Conservation (phyloP, 1,284 basidiomycete genomes). For the Trichosporon coremiiforme region DNA sequence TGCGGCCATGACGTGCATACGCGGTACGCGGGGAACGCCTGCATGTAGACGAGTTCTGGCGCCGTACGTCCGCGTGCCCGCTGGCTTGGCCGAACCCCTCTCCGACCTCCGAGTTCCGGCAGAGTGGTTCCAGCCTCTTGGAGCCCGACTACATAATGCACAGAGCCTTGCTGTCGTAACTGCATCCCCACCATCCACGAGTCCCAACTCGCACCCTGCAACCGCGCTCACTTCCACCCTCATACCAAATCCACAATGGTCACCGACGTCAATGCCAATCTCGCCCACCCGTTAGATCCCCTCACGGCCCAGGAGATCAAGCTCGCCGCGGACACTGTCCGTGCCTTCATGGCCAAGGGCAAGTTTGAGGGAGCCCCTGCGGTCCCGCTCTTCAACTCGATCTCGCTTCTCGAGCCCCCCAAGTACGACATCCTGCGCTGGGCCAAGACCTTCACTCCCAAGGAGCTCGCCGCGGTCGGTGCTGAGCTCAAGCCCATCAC, state of each 20-base stretch:
- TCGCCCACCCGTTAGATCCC: slow-evolving; percentile 58
- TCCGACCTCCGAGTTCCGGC: slow-evolving; percentile 11
- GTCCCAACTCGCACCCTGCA: slow-evolving; percentile 9
- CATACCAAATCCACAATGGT: slow-evolving; percentile 19
- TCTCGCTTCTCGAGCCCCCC: slow-evolving; percentile 52
- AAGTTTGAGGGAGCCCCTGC: slow-evolving; percentile 33
- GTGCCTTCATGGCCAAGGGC: slow-evolving; percentile 39
- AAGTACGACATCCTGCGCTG: slow-evolving; percentile 51
- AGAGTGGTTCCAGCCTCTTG: background rate
- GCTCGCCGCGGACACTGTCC: slow-evolving; percentile 45
- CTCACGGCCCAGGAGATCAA: slow-evolving; percentile 53
- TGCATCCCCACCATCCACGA: slow-evolving; percentile 6
- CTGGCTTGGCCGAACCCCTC: background rate
- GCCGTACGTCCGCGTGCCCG: background rate
- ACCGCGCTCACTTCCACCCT: background rate
- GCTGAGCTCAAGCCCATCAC: slow-evolving; percentile 31
- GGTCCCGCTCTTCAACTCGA: slow-evolving; percentile 49
- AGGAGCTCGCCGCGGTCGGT: slow-evolving; percentile 40
- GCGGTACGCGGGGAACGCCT: background rate
- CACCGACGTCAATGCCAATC: slow-evolving; percentile 21
- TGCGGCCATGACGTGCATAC: background rate
- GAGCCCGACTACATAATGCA: slow-evolving; percentile 20
- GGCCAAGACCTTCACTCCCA: slow-evolving; percentile 45
- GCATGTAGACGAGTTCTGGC: background rate
- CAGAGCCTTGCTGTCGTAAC: background rate